These are phyloP conservation scores for Massariosphaeria phaeospora DNA, from an alignment of 495 filamentous ascomycete genomes.

Conservation along the genomic window DNA sequence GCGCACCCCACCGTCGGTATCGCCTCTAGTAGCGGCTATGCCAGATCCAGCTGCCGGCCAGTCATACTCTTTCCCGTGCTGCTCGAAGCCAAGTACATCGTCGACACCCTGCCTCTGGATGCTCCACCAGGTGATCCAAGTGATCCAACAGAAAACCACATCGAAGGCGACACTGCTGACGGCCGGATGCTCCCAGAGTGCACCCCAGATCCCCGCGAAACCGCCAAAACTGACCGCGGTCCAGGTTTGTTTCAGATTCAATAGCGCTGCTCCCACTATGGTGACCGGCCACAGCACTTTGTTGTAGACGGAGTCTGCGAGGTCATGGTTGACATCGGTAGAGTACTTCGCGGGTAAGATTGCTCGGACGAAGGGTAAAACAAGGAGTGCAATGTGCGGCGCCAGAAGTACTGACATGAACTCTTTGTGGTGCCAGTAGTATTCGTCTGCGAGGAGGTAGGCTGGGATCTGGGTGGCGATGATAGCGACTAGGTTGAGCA, in stretches of 20 bases:
- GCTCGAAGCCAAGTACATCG: background rate
- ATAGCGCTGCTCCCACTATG: background rate
- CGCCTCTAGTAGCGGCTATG: background rate
- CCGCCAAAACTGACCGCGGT: slow-evolving; percentile 14
- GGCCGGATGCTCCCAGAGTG: slow-evolving; percentile 34
- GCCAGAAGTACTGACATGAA: slow-evolving; percentile 25
- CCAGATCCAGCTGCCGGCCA: background rate
- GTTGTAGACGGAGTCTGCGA: slow-evolving; percentile 2
- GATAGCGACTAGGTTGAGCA: slow-evolving; percentile 15
- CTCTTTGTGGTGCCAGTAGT: slow-evolving; percentile 8
- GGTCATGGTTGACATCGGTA: slow-evolving; percentile 1
- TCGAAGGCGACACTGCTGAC: slow-evolving; percentile 37
- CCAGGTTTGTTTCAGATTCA: slow-evolving; percentile 3
- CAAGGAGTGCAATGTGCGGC: slow-evolving; percentile 27
- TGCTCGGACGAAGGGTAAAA: slow-evolving; percentile 17
- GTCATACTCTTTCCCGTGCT: background rate
- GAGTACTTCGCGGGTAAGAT: slow-evolving; percentile 15
- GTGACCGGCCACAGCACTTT: slow-evolving; percentile 16
- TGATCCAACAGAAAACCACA: slow-evolving; percentile 32
- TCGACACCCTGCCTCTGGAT: background rate
- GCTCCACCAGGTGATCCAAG: slow-evolving; percentile 20
- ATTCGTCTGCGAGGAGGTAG: slow-evolving; percentile 7
- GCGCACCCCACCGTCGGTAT: slow-evolving; percentile 1
- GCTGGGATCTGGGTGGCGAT: slow-evolving; percentile 7
- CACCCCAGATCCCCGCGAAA: background rate